These are phyloP conservation scores for Oxytropis ochrocephala DNA, from an alignment of 306 rosid genomes.

Conservation along the genomic window DNA sequence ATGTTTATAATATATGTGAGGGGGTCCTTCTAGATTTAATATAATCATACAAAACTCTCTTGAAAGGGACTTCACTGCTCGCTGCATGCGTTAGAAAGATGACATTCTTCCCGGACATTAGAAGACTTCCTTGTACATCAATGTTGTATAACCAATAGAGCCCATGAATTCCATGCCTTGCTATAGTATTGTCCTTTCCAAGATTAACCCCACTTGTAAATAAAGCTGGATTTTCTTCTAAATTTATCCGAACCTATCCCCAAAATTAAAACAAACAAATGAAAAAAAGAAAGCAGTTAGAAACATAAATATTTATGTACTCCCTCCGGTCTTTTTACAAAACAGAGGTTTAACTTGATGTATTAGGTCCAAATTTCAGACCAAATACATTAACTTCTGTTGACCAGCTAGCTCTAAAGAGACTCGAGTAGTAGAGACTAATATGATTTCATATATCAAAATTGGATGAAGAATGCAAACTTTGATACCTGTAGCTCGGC, in stretches of 20 bases:
- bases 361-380: too few species aligned
- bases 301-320: background rate
- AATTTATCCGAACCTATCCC: slow-evolving; percentile 48
- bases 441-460: background rate
- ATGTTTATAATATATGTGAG: background rate
- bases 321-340: too few species aligned
- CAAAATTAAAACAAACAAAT: background rate
- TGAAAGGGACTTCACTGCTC: slow-evolving; percentile 31
- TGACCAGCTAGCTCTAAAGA: too few species aligned
- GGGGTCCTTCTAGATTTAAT: slow-evolving; percentile 66
- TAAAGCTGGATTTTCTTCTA: slow-evolving; percentile 28
- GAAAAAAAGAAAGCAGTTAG: background rate
- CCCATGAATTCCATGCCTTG: slow-evolving; percentile 86
- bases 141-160: slow-evolving; percentile 57
- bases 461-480: background rate
- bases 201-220: slow-evolving; percentile 44
- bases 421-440: background rate
- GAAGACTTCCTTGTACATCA: slow-evolving; percentile 25
- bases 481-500: slow-evolving; percentile 58
- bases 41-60: slow-evolving; percentile 71
- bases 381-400: too few species aligned
- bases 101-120: slow-evolving; percentile 48
- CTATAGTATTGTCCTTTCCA: slow-evolving; percentile 65
- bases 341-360: too few species aligned
- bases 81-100: slow-evolving; percentile 44